Base-by-base conservation (phyloP, 306 rosid genomes). In the Casuarina equisetifolia region DNA sequence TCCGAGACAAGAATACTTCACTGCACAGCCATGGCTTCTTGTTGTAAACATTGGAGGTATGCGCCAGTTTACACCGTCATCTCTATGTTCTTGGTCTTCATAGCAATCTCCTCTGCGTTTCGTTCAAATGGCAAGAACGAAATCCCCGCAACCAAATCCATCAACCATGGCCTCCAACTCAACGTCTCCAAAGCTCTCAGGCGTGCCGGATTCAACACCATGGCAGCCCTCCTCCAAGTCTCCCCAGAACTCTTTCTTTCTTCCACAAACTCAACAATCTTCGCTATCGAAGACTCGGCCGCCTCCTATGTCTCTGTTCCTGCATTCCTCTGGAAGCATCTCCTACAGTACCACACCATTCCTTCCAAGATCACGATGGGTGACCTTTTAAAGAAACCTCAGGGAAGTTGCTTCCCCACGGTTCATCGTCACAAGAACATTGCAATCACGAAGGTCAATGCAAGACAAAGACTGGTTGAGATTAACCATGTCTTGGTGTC, bases 401-500 rank as follows among this genome's bases (percentile, higher is more conserved):
- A 20, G 35, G 87, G 87, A 0, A 39, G 63, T 5, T 93, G 92
- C 83, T 25, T 89, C 39, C 77, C 86, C 2, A 91, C 94, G 72
- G 88, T 86, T 20, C 78, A 80, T 40, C 81, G 74, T 13, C 40
- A 62, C 20, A 87, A 86, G 83, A 85, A 70, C 35, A 19, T 77
- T 0, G 85, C 90, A 0, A 70, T 80, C 81, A 86, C 98, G 0
- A 86, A 74, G 9, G 17, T 81, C 1, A 57, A 87, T n/a, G 59
- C 70, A 17, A 48, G n/a, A n/a, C 58, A 49, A 38, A 69, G 84
- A 71, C 9, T 42, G 4, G 40, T 90, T 0, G 91, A 94, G 74
- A 91, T 94, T 84, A 92, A 92, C 70, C 82, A 81, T 32, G 91
- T 88, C 0, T 16, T 32, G 49, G 79, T 94, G 9, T 87, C 97